Percentiles rank a stretch among this genome's conserved stretches.
Conservation (phyloP, 768 basidiomycete species). For the Hortiboletus campestris region DNA sequence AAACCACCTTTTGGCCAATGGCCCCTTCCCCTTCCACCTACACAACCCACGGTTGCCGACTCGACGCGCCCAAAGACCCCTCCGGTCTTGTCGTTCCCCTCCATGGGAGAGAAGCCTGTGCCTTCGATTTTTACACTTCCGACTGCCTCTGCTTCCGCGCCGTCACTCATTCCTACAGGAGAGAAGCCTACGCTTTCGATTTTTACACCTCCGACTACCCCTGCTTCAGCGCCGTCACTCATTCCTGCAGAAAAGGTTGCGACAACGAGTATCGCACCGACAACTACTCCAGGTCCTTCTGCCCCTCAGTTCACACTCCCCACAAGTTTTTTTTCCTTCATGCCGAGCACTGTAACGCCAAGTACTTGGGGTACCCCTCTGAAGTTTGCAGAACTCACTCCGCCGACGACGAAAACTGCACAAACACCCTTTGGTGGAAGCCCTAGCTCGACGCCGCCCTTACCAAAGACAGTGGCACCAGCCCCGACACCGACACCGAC, state of each 20-base stretch:
- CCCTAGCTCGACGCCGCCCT: conserved; percentile 3
- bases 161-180: background rate
- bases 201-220: conserved; percentile 6
- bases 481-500: conserved; percentile 18
- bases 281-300: conserved; percentile 1
- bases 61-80: conserved; percentile 47
- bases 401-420: background rate
- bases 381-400: conserved; percentile 3
- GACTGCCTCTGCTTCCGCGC: too few relatives aligned
- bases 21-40: conserved; percentile 24
- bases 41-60: conserved; percentile 21
- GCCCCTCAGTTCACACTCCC: conserved; percentile 10
- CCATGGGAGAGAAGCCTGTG: conserved; percentile 12
- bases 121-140: background rate
- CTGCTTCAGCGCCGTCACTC: background rate
- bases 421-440: conserved; percentile 10
- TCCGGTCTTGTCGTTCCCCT: conserved; percentile 39
- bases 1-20: conserved; percentile 37
- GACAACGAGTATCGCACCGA: conserved; percentile 2
- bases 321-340: conserved; percentile 9
- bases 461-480: conserved; percentile 1
- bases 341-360: conserved; percentile 3
- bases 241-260: background rate
- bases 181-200: conserved; percentile 10
- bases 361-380: conserved; percentile 2